These are phyloP conservation scores for Ustilago lituana DNA, from an alignment of 1,284 basidiomycete genomes.

Conservation along the genomic window DNA sequence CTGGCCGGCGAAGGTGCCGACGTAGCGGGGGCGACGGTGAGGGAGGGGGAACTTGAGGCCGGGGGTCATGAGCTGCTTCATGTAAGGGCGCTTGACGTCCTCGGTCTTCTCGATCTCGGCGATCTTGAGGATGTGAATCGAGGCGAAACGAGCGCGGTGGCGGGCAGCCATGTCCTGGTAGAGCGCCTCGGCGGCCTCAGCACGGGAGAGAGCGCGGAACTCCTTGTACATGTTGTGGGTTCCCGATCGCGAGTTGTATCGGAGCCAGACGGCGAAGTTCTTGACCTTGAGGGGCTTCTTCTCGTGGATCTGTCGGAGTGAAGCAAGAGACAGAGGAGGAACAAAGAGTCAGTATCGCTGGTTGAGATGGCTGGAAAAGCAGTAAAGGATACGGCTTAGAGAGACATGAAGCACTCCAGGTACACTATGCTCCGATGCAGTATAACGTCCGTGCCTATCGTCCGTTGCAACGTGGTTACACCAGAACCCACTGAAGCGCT, in stretches of 20 bases:
- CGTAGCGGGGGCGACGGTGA: constrained; percentile 75
- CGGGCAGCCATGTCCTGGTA: constrained; percentile 99
- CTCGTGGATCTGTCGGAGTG: constrained; percentile 72
- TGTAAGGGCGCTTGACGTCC: constrained; percentile 86
- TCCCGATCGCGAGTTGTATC: constrained; percentile 76
- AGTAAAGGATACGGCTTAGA: no score
- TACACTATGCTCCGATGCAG: no score
- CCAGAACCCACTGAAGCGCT: no score
- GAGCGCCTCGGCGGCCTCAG: constrained; percentile 93
- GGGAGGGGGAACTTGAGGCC: constrained; percentile 97
- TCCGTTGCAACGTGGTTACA: no score
- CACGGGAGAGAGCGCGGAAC: constrained; percentile 93
- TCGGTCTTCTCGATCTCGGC: constrained; percentile 90
- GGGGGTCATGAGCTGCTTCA: constrained; percentile 92
- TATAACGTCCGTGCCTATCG: no score
- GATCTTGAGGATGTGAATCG: constrained; percentile 94
- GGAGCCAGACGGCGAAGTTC: constrained; percentile 99
- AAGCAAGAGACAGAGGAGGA: background rate
- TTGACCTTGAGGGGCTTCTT: constrained; percentile 97
- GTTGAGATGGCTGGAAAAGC: background rate
- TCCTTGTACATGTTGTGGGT: constrained; percentile 76
- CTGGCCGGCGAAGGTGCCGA: constrained; percentile 68
- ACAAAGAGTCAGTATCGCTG: constrained; percentile 15
- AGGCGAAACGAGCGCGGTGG: constrained; percentile 98
- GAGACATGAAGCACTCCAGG: no score